Conservation (phyloP, 2,329 filamentous ascomycete genomes). For the Aureobasidium sp. region DNA sequence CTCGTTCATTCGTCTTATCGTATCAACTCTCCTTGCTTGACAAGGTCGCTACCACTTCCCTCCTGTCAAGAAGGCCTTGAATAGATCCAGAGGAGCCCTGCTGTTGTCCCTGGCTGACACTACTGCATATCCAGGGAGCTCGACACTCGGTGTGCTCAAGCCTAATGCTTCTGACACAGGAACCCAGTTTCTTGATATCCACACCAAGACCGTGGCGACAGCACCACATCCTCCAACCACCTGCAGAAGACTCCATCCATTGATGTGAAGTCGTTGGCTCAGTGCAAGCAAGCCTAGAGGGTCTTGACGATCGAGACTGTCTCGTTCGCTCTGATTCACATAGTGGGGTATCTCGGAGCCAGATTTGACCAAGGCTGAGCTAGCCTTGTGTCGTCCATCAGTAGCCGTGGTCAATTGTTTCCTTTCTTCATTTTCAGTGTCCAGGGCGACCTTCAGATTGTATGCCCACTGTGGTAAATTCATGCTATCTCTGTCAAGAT, state of each 20-base stretch:
- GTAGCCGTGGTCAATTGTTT: constrained; percentile 45
- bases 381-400: constrained; percentile 36
- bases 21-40: constrained; percentile 7
- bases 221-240: constrained; percentile 15
- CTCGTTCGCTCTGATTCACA: background rate
- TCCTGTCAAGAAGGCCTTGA: background rate
- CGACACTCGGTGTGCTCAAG: background rate
- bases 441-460: constrained; percentile 69
- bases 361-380: constrained; percentile 1
- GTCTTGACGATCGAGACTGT: constrained; percentile 53
- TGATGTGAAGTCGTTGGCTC: constrained; percentile 31
- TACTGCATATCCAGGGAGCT: constrained; percentile 8
- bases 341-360: background rate
- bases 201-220: constrained; percentile 15
- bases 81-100: background rate
- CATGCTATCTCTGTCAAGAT: background rate
- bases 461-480: constrained; percentile 65
- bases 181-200: constrained; percentile 17
- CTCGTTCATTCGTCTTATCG: constrained; percentile 10
- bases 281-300: constrained; percentile 71
- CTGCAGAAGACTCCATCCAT: constrained; percentile 11
- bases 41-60: constrained; percentile 1
- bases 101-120: constrained; percentile 8
- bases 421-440: constrained; percentile 52
- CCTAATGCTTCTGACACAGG: background rate